phyloP scores from a whole-genome alignment of 2,329 filamentous ascomycete genomes.

The Penicillium crustosum region DNA sequence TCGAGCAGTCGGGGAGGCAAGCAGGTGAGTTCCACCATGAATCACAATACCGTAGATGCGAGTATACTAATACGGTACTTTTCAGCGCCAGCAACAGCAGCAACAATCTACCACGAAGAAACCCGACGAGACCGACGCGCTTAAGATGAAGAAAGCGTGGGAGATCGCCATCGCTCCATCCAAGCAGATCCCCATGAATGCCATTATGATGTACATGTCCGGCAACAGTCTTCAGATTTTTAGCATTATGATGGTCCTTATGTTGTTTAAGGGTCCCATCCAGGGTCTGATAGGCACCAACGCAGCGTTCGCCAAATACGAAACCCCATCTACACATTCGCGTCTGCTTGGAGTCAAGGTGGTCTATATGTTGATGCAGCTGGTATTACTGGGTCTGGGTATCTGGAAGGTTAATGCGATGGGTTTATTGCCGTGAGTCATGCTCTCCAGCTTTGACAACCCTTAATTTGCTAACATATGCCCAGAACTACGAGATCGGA shows the following conservation, averaged over 20 bases:
- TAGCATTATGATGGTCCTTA: slow-evolving; percentile 99
- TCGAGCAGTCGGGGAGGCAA: slow-evolving; percentile 55
- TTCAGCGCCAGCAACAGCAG: slow-evolving; percentile 34
- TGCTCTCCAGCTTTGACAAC: background rate
- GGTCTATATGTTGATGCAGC: slow-evolving; percentile 83
- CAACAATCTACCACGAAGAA: slow-evolving; percentile 36
- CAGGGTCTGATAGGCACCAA: slow-evolving; percentile 80
- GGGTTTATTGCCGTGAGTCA: slow-evolving; percentile 82
- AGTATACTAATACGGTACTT: slow-evolving; percentile 1
- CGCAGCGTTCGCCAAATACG: slow-evolving; percentile 85
- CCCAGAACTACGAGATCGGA: slow-evolving; percentile 89
- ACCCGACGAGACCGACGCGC: slow-evolving; percentile 82
- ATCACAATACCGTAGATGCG: background rate
- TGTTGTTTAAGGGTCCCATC: slow-evolving; percentile 96
- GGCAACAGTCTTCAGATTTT: slow-evolving; percentile 98
- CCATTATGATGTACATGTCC: slow-evolving; percentile 99
- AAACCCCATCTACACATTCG: slow-evolving; percentile 72
- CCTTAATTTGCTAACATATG: slow-evolving; percentile 13
- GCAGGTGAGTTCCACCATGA: slow-evolving; percentile 45
- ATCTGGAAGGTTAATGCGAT: slow-evolving; percentile 97
- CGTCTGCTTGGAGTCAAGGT: slow-evolving; percentile 81
- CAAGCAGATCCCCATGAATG: slow-evolving; percentile 96
- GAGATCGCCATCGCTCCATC: slow-evolving; percentile 90
- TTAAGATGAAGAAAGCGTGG: slow-evolving; percentile 99
- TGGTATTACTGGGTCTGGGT: slow-evolving; percentile 78